Base-by-base conservation (phyloP, 768 basidiomycete genomes). In the Mycena filopes region DNA sequence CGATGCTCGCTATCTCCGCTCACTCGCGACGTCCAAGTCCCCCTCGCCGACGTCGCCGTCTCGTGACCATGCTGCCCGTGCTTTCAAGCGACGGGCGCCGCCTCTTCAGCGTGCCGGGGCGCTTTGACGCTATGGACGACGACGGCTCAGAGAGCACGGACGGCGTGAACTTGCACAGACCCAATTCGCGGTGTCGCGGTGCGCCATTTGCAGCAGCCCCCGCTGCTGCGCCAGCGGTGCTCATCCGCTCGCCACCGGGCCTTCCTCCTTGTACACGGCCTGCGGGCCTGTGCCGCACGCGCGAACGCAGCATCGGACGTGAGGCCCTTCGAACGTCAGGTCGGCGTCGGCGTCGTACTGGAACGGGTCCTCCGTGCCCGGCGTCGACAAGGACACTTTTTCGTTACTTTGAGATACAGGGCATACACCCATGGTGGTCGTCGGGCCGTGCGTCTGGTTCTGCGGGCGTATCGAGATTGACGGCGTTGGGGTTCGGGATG, bases 181-280 rank as follows among this genome's bases (percentile, higher is more conserved):
- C 68, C 68, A 69, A 47, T 41, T 58, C 10, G 40, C 59, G 23
- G 49, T 47, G 18, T 33, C 60, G 45, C 68, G 68, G 64, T 63
- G 68, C 46, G 64, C 66, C 68, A 69, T 69, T 56, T 69, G 68
- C 42, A 69, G 57, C 28, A 69, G 60, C 51, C 68, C 43, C 50
- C 64, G 25, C 63, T 65, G 38, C 58, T 51, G 54, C 51, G 23
- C 43, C 29, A 31, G 33, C 2, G 33, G 28, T 36, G 7, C 46
- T 51, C 41, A 15, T 4, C 31, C 58, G 61, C 49, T 41, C n/a
- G 48, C 29, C 47, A 47, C 40, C 48, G 62, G 67, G 31, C 67
- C 67, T 36, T 68, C 67, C 13, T 21, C 33, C 54, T 63, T 47
- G 56, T 55, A 55, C 50, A 64, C 63, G 36, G 58, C 21, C 54